Evolutionary conservation across 345 rosid genomes (phyloP).

Genomic region (Orychophragmus violaceus): DNA sequence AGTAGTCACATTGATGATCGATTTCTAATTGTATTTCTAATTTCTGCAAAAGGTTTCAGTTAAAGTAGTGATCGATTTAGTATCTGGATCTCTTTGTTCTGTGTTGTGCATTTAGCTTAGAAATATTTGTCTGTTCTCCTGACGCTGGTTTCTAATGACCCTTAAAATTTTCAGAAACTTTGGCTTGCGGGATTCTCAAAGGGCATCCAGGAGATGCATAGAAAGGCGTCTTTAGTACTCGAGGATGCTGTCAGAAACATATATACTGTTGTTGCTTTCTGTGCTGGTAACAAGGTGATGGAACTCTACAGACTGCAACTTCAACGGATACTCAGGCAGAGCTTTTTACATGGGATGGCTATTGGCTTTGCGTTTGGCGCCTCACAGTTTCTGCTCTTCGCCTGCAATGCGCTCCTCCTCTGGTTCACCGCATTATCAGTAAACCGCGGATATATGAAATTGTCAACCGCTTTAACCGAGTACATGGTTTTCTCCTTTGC

Average conservation of each 20-base stretch:
- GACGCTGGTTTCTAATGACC: background rate
- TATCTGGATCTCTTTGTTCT: background rate
- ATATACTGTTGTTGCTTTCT: slow-evolving; percentile 96
- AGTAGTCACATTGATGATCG: background rate
- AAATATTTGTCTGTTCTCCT: background rate
- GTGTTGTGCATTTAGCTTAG: background rate
- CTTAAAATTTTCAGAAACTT: slow-evolving; percentile 60
- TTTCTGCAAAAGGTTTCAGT: background rate
- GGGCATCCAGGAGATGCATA: slow-evolving; percentile 99
- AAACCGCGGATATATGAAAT: slow-evolving; percentile 39
- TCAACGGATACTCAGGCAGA: slow-evolving; percentile 70
- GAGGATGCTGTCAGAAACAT: slow-evolving; percentile 99
- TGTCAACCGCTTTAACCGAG: slow-evolving; percentile 84
- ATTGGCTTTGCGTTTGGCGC: slow-evolving; percentile 96
- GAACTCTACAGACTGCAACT: slow-evolving; percentile 90
- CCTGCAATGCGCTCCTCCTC: slow-evolving; percentile 96
- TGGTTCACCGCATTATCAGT: slow-evolving; percentile 82
- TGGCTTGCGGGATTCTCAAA: slow-evolving; percentile 99
- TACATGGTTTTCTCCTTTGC: slow-evolving; percentile 98
- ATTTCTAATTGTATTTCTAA: background rate
- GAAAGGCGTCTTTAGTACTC: slow-evolving; percentile 97
- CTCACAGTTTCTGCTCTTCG: slow-evolving; percentile 98
- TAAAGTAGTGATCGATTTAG: background rate
- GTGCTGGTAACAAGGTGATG: slow-evolving; percentile 99
- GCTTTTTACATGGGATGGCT: slow-evolving; percentile 87